Conservation (phyloP, 1,284 basidiomycete species). For the Coriolopsis trogii region DNA sequence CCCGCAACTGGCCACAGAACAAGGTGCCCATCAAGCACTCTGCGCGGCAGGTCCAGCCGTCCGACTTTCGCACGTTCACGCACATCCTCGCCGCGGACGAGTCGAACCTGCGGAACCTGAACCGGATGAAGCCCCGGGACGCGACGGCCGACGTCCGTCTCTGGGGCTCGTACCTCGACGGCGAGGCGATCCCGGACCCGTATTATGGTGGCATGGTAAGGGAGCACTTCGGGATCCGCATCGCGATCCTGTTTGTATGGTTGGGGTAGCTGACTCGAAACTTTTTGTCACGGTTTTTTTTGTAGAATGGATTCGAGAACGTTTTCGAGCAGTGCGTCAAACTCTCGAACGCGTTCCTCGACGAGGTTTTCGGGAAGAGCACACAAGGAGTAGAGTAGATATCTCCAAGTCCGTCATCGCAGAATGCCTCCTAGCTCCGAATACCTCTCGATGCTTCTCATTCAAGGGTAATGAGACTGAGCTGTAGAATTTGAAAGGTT, state of each 20-base stretch:
- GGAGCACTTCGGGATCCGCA: constrained; percentile 6
- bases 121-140: constrained; percentile 55
- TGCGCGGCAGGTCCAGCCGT: constrained; percentile 58
- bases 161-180: constrained; percentile 77
- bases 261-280: background rate
- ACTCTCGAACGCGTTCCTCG: constrained; percentile 77
- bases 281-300: background rate
- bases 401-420: background rate
- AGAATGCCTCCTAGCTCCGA: too few species aligned
- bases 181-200: constrained; percentile 67
- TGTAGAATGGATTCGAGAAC: constrained; percentile 57
- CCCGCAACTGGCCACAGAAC: constrained; percentile 43
- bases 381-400: constrained; percentile 10
- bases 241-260: background rate
- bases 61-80: constrained; percentile 67
- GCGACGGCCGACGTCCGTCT: constrained; percentile 62
- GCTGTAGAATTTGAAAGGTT: too few species aligned
- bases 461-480: too few species aligned
- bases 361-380: constrained; percentile 48
- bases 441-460: too few species aligned
- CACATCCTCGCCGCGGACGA: constrained; percentile 75
- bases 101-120: constrained; percentile 61
- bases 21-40: constrained; percentile 60
- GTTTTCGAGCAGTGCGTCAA: constrained; percentile 65
- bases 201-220: constrained; percentile 73